A percentile compares a stretch with the other conserved stretches of the same genome.
These are phyloP conservation scores for Lichtheimia ornata DNA, from an alignment of 371 early-diverging fungal genomes.

Conservation along the genomic window DNA sequence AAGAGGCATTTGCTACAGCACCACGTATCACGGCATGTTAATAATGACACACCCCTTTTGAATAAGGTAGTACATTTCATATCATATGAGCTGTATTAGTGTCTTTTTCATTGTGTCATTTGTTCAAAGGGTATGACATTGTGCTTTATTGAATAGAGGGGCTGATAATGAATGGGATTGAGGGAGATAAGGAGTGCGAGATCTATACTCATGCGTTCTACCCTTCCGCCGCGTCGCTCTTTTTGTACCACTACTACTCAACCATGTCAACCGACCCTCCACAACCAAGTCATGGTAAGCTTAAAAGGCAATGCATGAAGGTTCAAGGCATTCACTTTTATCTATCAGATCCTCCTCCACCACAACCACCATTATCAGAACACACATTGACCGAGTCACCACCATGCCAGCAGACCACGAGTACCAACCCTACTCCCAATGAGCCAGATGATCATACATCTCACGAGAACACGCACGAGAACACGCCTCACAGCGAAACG, in stretches of 20 bases:
- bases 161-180: no score
- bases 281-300: no score
- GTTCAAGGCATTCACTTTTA: neutral
- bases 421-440: neutral
- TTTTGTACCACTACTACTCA: no score
- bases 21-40: neutral
- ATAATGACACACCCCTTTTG: neutral
- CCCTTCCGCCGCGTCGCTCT: no score
- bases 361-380: neutral
- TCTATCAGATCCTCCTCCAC: neutral
- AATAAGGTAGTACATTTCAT: slow-evolving; percentile 1
- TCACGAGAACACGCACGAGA: neutral
- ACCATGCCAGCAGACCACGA: neutral
- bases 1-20: neutral
- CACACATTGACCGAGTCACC: neutral
- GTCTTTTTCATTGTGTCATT: slow-evolving; percentile 7
- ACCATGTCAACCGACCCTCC: no score
- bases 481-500: neutral
- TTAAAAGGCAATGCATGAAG: no score
- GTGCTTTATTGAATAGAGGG: neutral
- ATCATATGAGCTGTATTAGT: neutral
- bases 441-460: neutral
- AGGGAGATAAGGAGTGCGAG: no score
- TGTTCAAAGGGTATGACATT: neutral
- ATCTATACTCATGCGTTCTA: no score